Evolutionary conservation across 257 asterid genomes (phyloP).

Genomic region (Plectranthus barbatus): DNA sequence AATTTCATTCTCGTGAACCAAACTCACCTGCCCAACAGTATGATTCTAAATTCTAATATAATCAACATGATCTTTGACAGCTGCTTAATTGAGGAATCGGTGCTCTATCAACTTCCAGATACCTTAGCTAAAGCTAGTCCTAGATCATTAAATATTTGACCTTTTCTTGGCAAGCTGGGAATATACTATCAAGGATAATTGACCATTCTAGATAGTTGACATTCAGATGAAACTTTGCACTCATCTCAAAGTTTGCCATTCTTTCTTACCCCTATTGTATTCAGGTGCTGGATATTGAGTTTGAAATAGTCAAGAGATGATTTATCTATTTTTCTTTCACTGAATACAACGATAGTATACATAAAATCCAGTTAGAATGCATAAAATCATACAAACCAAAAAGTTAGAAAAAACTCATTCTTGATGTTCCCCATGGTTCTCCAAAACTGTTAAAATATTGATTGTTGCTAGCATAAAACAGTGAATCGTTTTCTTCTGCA

Average conservation of each 20-base stretch:
- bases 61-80: conserved; percentile 29
- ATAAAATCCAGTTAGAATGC: too few species aligned
- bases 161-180: conserved; percentile 5
- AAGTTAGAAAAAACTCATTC: too few species aligned
- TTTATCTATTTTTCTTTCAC: neutral
- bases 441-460: too few species aligned
- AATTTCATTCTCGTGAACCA: conserved; percentile 38
- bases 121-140: conserved; percentile 49
- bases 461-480: too few species aligned
- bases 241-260: neutral
- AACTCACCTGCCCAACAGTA: conserved; percentile 49
- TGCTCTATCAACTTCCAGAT: conserved; percentile 75
- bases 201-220: conserved; percentile 55
- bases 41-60: conserved; percentile 37
- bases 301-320: too few species aligned
- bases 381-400: too few species aligned
- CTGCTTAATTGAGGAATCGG: conserved; percentile 53
- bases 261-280: neutral
- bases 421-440: too few species aligned
- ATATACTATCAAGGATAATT: neutral
- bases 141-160: conserved; percentile 8
- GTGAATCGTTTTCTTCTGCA: conserved; percentile 20
- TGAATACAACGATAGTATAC: too few species aligned
- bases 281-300: too few species aligned
- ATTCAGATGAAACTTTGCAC: conserved; percentile 37